Conservation (phyloP, 108 stramenopile species). For the Mayamaea pseudoterrestris region DNA sequence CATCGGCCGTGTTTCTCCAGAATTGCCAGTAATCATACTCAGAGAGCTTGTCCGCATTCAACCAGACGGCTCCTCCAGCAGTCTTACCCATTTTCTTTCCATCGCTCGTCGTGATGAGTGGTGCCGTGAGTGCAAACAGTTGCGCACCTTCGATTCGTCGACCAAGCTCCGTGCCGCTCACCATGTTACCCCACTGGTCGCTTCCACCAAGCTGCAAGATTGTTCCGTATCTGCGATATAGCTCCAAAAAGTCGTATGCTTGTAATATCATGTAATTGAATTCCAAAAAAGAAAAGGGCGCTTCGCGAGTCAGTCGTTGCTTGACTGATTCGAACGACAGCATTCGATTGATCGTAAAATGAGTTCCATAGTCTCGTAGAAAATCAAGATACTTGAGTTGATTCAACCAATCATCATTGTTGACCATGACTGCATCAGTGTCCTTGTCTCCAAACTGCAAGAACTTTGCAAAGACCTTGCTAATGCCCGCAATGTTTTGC, state of each 20-base stretch:
- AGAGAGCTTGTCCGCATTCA: conserved; percentile 80
- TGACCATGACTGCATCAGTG: conserved; percentile 79
- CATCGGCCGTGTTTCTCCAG: conserved; percentile 94
- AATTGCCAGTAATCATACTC: conserved; percentile 99
- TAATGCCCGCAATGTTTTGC: conserved; percentile 70
- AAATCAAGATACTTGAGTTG: conserved; percentile 81
- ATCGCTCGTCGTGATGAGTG: conserved; percentile 92
- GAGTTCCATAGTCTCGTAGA: conserved; percentile 90
- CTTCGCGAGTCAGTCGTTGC: conserved; percentile 81
- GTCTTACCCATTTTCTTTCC: conserved; percentile 99
- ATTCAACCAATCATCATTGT: conserved; percentile 93
- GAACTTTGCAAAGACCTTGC: conserved; percentile 73
- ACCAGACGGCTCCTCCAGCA: conserved; percentile 93
- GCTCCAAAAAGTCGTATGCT: conserved; percentile 95
- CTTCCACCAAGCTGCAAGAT: conserved; percentile 91
- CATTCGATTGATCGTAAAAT: conserved; percentile 98
- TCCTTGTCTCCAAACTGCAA: conserved; percentile 41
- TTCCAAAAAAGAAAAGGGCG: conserved; percentile 92
- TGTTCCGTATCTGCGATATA: conserved; percentile 69
- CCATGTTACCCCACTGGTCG: conserved; percentile 99
- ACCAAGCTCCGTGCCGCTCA: conserved; percentile 87
- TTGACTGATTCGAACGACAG: conserved; percentile 89
- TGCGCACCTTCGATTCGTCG: conserved; percentile 72
- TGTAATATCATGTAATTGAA: conserved; percentile 99
- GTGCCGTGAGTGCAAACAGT: conserved; percentile 92